These are phyloP conservation scores for Cucurbita maxima DNA, from an alignment of 306 rosid genomes.

Conservation along the genomic window DNA sequence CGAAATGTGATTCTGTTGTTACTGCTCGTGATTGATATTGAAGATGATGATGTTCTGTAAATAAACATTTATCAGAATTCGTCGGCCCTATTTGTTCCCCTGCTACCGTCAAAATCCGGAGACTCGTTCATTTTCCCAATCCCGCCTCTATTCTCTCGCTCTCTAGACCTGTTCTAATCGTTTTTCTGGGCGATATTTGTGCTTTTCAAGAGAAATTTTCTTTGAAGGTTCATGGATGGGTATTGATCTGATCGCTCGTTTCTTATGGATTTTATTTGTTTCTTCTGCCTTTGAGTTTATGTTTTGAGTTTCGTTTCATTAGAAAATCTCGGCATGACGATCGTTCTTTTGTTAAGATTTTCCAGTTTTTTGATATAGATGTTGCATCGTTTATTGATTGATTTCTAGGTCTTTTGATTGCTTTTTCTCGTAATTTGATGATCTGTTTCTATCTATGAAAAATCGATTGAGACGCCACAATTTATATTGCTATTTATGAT, in stretches of 20 bases:
- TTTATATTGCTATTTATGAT: background rate
- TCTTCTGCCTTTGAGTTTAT: background rate
- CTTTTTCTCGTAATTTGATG: background rate
- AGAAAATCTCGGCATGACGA: background rate
- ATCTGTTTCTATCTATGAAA: background rate
- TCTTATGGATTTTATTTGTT: background rate
- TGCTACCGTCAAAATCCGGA: background rate
- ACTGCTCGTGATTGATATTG: background rate
- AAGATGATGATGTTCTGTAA: background rate
- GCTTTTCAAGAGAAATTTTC: background rate
- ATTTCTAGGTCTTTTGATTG: background rate
- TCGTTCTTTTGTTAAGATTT: background rate
- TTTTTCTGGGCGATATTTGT: background rate
- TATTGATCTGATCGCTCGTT: background rate
- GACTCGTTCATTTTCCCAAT: background rate
- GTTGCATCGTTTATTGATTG: background rate
- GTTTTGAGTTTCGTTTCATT: background rate
- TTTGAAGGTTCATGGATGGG: background rate
- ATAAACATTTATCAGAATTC: background rate
- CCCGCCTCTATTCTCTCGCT: background rate
- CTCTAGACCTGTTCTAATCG: background rate
- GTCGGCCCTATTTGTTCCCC: constrained; percentile 5
- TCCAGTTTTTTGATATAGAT: background rate
- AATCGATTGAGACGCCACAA: background rate
- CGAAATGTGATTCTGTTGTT: background rate